phyloP scores from a whole-genome alignment of 2,329 filamentous ascomycete genomes.

The Nigrospora sphaerica region DNA sequence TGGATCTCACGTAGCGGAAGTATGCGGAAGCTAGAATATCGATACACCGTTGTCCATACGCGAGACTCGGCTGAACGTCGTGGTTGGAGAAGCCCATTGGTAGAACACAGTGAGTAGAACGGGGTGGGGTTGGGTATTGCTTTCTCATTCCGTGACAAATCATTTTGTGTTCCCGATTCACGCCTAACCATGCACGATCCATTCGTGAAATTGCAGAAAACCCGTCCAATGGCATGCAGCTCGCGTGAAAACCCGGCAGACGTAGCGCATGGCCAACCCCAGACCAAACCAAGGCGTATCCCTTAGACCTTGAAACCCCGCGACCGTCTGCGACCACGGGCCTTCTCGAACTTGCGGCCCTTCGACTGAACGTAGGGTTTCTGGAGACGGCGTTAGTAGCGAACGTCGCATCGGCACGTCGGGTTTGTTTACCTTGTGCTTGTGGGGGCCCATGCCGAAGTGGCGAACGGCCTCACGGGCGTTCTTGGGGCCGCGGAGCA shows the following conservation, averaged over 20 bases:
- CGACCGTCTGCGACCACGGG: constrained; percentile 97
- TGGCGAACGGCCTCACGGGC: constrained; percentile 96
- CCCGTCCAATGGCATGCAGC: constrained; percentile 17
- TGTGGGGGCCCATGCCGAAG: constrained; percentile 97
- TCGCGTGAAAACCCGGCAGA: constrained; percentile 21
- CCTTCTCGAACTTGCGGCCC: constrained; percentile 99
- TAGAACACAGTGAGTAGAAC: too few species aligned
- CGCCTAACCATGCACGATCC: constrained; percentile 34
- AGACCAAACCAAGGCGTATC: constrained; percentile 18
- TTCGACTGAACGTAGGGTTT: constrained; percentile 97
- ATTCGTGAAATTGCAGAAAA: constrained; percentile 21
- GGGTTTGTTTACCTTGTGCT: constrained; percentile 69
- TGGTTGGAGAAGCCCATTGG: too few species aligned
- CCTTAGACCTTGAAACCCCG: constrained; percentile 99
- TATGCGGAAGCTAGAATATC: too few species aligned
- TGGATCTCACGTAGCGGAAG: too few species aligned
- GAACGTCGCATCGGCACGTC: background rate
- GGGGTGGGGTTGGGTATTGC: constrained; percentile 6
- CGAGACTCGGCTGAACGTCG: too few species aligned
- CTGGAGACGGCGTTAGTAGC: constrained; percentile 41
- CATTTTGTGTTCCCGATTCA: constrained; percentile 37
- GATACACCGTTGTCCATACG: too few species aligned
- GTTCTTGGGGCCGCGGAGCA: constrained; percentile 98
- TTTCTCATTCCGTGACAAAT: constrained; percentile 23
- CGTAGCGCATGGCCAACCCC: constrained; percentile 19